Percentiles rank a stretch among this genome's conserved stretches.
Conservation (phyloP, 768 basidiomycete species). For the Leccinum arenicola region DNA sequence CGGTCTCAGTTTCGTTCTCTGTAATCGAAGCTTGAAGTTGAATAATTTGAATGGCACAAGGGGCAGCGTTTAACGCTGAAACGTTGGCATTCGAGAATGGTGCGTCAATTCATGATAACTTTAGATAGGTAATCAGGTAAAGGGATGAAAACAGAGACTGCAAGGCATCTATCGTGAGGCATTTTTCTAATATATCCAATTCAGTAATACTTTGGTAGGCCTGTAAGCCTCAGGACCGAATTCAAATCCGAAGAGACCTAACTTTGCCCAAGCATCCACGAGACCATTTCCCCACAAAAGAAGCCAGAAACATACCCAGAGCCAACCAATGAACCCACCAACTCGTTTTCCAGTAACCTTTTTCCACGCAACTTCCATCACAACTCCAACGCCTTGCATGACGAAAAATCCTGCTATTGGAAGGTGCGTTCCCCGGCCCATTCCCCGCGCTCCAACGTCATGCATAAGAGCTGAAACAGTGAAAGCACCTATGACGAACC, state of each 20-base stretch:
- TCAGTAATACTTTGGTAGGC: conserved; percentile 14
- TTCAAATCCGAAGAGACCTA: conserved; percentile 18
- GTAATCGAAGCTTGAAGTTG: no score
- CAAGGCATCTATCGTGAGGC: background rate
- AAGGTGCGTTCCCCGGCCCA: conserved; percentile 49
- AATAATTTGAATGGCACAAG: no score
- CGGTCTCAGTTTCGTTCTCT: no score
- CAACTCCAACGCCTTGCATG: conserved; percentile 50
- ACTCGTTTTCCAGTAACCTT: conserved; percentile 42
- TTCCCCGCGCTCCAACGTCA: conserved; percentile 53
- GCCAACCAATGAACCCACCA: conserved; percentile 44
- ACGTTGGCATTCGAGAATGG: no score
- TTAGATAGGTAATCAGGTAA: background rate
- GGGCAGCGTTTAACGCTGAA: no score
- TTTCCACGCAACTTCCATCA: conserved; percentile 49
- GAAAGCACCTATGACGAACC: conserved; percentile 57
- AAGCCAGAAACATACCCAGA: conserved; percentile 53
- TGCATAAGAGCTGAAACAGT: conserved; percentile 59
- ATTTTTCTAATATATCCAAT: conserved; percentile 2
- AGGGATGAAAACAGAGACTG: background rate
- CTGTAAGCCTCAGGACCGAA: conserved; percentile 16
- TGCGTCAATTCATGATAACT: background rate
- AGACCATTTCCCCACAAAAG: conserved; percentile 46
- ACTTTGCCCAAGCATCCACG: conserved; percentile 40
- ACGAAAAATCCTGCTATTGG: conserved; percentile 52